These are phyloP conservation scores for Sambucus nigra DNA, from an alignment of 129 eudicot genomes.

Conservation along the genomic window DNA sequence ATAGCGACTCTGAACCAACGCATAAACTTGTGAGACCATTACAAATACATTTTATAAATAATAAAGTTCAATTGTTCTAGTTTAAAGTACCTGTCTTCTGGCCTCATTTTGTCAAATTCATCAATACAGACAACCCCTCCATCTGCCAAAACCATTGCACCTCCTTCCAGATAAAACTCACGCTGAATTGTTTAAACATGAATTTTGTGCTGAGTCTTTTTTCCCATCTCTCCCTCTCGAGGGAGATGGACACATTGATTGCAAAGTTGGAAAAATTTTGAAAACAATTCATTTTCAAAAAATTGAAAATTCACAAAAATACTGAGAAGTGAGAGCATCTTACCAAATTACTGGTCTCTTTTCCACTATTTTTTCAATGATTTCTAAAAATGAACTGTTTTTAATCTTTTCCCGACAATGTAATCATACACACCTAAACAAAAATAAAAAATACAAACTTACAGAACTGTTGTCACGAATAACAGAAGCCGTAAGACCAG, in stretches of 20 bases:
- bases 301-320: background rate
- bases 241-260: background rate
- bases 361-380: too few species aligned
- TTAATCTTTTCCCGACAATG: too few species aligned
- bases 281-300: background rate
- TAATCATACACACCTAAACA: background rate
- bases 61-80: too few species aligned
- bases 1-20: slow-evolving; percentile 73
- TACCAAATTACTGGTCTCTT: too few species aligned
- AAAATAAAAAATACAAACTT: slow-evolving; percentile 18
- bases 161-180: slow-evolving; percentile 97
- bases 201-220: too few species aligned
- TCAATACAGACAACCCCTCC: slow-evolving; percentile 99
- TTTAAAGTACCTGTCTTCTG: slow-evolving; percentile 99
- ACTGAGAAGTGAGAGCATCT: too few species aligned
- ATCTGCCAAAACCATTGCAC: slow-evolving; percentile 99
- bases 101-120: slow-evolving; percentile 98
- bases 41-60: too few species aligned
- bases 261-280: slow-evolving; percentile 2
- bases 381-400: background rate
- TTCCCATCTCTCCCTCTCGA: background rate
- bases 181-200: slow-evolving; percentile 37
- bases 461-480: slow-evolving; percentile 90
- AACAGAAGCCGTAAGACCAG: slow-evolving; percentile 99
- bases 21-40: slow-evolving; percentile 6